Evolutionary conservation across 2,329 filamentous ascomycete species (phyloP).

Genomic region (Aphanocladium album): DNA sequence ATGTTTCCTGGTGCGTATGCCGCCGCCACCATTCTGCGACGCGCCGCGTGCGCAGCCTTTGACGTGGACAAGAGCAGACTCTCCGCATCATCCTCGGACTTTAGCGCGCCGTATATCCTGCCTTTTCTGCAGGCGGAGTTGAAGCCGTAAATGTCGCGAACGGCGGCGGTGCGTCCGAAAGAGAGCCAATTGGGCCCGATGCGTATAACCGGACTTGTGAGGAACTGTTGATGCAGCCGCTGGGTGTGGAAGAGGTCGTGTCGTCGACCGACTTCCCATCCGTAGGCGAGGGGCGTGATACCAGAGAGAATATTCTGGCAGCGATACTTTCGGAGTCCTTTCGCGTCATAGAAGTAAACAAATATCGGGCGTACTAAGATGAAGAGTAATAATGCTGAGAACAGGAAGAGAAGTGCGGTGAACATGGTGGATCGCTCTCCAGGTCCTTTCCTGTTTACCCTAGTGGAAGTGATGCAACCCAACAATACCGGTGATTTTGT

Average conservation of each 20-base stretch:
- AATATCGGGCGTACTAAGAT: neutral
- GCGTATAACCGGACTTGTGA: constrained; percentile 23
- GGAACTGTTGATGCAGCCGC: constrained; percentile 33
- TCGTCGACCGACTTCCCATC: constrained; percentile 20
- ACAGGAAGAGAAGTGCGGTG: neutral
- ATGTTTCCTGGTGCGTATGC: neutral
- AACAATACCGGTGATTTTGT: too few species aligned
- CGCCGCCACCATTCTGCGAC: neutral
- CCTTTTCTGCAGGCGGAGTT: neutral
- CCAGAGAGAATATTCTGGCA: constrained; percentile 20
- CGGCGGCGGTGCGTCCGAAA: constrained; percentile 35
- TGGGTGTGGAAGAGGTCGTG: constrained; percentile 40
- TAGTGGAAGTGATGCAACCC: neutral
- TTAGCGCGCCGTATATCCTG: neutral
- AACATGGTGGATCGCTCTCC: neutral
- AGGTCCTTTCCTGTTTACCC: neutral
- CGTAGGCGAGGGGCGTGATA: constrained; percentile 19
- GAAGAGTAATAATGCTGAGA: neutral
- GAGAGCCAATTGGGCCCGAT: constrained; percentile 41
- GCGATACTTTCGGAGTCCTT: constrained; percentile 22
- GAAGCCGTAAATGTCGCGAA: constrained; percentile 43
- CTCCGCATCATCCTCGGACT: neutral
- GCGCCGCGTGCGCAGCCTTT: neutral
- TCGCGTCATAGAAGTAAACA: constrained; percentile 30
- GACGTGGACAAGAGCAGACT: neutral